A percentile compares a stretch with the other conserved stretches of the same genome.
Evolutionary conservation across 2,329 filamentous ascomycete species (phyloP).

Genomic region (Trichoderma breve): DNA sequence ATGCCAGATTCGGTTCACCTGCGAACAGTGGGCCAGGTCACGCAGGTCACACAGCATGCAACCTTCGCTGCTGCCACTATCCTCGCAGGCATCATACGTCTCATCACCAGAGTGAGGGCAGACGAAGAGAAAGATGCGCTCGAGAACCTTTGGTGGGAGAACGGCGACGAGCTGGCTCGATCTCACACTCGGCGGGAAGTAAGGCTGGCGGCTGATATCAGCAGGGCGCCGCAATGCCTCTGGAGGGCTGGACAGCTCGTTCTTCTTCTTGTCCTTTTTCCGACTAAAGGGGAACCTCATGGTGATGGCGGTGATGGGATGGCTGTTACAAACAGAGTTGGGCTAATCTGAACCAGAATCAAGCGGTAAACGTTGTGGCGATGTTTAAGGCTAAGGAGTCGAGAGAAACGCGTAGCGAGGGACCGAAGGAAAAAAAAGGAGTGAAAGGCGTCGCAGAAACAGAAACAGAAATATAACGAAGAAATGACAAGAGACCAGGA

Average conservation of each 20-base stretch:
- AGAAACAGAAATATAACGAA: not conserved
- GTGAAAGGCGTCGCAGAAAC: not conserved
- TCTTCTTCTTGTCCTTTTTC: conserved; percentile 40
- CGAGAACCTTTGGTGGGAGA: conserved; percentile 68
- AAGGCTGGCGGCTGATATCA: conserved; percentile 25
- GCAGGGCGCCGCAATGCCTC: conserved; percentile 31
- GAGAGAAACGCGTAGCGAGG: not conserved
- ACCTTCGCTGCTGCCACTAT: conserved; percentile 71
- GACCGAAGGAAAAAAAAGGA: not conserved
- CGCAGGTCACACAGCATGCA: conserved; percentile 95
- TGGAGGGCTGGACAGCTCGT: conserved; percentile 26
- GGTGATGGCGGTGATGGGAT: not conserved
- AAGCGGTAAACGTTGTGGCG: not conserved
- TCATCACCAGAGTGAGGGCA: conserved; percentile 80
- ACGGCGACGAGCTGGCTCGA: conserved; percentile 47
- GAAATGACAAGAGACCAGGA: not conserved
- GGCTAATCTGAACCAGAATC: not conserved
- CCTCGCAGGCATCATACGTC: conserved; percentile 78
- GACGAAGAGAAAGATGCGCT: conserved; percentile 74
- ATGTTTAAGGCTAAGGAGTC: not conserved
- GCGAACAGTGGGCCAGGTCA: conserved; percentile 76
- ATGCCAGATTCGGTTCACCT: conserved; percentile 72
- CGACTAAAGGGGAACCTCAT: conserved; percentile 40
- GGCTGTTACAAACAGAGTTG: not conserved
- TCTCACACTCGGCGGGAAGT: conserved; percentile 38